Evolutionary conservation across 805 yeast genomes (phyloP).

Genomic region (Spathaspora arborariae): DNA sequence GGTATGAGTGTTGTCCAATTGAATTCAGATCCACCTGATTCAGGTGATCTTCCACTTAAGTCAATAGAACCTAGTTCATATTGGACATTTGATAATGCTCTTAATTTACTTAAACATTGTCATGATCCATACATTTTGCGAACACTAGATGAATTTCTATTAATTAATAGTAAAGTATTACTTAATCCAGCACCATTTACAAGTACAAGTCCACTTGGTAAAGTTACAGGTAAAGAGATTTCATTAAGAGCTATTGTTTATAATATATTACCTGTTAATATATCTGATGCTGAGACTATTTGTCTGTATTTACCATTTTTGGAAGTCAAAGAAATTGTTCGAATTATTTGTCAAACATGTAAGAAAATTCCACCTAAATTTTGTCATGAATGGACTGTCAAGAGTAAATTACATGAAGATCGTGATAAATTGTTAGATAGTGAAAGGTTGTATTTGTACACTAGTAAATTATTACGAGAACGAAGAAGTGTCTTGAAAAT

Average conservation of each 20-base stretch:
- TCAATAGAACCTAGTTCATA: conserved; percentile 31
- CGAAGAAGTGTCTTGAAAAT: conserved; percentile 47
- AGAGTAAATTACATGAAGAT: conserved; percentile 33
- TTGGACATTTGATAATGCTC: conserved; percentile 41
- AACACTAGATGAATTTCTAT: conserved; percentile 38
- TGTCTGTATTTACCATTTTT: conserved; percentile 31
- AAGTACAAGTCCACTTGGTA: neutral
- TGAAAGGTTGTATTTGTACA: conserved; percentile 31
- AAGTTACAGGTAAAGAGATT: conserved; percentile 21
- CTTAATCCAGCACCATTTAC: conserved; percentile 30
- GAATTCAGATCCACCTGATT: neutral
- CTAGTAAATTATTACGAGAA: conserved; percentile 44
- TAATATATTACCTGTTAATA: conserved; percentile 28
- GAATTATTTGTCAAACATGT: conserved; percentile 42
- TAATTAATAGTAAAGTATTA: conserved; percentile 27
- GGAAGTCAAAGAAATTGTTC: conserved; percentile 44
- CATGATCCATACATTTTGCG: conserved; percentile 30
- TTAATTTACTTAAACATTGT: conserved; percentile 25
- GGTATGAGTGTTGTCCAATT: conserved; percentile 1
- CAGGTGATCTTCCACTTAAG: conserved; percentile 16
- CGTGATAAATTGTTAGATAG: conserved; percentile 24
- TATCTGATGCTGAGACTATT: conserved; percentile 38
- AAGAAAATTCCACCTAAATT: conserved; percentile 33
- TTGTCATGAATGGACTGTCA: conserved; percentile 12
- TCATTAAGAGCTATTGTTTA: conserved; percentile 39